Percentiles rank a stretch among this genome's conserved stretches.
phyloP scores from a whole-genome alignment of 2,329 filamentous ascomycete species.

The Metarhizium humberi region DNA sequence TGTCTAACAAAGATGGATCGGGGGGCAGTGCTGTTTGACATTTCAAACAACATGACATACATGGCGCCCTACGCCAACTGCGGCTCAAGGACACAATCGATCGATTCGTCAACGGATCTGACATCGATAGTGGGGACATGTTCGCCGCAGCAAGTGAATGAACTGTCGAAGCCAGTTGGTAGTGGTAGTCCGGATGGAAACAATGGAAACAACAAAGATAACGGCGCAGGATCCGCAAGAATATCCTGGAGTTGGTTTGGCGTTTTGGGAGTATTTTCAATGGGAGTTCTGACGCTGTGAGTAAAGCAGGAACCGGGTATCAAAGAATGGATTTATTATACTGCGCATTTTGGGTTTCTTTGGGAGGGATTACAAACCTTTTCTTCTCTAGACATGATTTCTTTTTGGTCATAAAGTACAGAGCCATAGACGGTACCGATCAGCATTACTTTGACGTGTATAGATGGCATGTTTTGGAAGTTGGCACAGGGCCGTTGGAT shows the following conservation, averaged over 20 bases:
- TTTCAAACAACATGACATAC: conserved; percentile 37
- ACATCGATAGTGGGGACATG: conserved; percentile 11
- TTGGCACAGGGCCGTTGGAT: too few relatives aligned
- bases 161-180: neutral
- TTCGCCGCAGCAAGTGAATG: neutral
- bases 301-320: neutral
- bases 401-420: too few relatives aligned
- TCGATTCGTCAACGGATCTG: conserved; percentile 8
- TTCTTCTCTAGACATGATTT: too few relatives aligned
- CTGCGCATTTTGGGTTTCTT: too few relatives aligned
- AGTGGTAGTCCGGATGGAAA: neutral
- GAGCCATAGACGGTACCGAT: too few relatives aligned
- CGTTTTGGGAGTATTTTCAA: neutral
- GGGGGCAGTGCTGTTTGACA: conserved; percentile 38
- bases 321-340: too few relatives aligned
- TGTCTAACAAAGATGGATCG: neutral
- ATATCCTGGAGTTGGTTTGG: neutral
- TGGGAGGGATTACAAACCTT: too few relatives aligned
- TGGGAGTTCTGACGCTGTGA: neutral
- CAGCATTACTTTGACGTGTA: too few relatives aligned
- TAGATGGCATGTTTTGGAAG: too few relatives aligned
- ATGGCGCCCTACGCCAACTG: conserved; percentile 43
- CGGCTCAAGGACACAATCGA: conserved; percentile 19
- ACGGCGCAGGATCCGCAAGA: neutral
- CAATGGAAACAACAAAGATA: neutral